Percentiles rank a stretch among this genome's conserved stretches.
Conservation (phyloP, 306 rosid species). For the Quillaja saponaria region DNA sequence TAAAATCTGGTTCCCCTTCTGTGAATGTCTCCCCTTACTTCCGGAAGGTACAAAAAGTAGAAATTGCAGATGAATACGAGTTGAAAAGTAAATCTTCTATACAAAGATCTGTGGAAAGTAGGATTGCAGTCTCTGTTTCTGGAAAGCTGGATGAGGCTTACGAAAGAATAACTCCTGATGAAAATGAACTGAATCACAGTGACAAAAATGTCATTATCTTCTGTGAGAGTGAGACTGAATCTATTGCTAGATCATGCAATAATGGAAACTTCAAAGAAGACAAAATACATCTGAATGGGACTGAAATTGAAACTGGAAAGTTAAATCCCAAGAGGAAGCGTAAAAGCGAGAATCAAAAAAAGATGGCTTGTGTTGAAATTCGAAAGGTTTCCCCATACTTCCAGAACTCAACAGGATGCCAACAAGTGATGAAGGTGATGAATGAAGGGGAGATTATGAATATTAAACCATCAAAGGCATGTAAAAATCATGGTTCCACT, state of each 20-base stretch:
- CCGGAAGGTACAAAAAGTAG: neutral
- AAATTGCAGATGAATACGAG: no score
- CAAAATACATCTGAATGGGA: neutral
- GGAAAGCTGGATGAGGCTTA: no score
- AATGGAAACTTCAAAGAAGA: neutral
- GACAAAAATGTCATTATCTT: neutral
- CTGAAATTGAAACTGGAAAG: neutral
- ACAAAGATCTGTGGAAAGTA: no score
- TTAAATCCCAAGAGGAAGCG: constrained; percentile 3
- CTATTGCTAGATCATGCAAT: neutral
- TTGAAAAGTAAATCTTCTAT: no score
- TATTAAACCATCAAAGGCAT: neutral
- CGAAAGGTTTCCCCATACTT: constrained; percentile 31
- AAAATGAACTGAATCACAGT: no score
- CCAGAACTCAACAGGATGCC: constrained; percentile 10
- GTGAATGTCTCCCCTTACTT: constrained; percentile 28
- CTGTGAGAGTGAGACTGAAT: neutral
- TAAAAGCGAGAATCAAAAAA: neutral
- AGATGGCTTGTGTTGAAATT: neutral
- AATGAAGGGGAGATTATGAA: neutral
- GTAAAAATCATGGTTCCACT: constrained; percentile 20
- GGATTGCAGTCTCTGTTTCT: no score
- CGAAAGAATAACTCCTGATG: no score
- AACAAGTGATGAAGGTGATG: constrained; percentile 5
- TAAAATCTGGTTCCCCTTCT: no score